phyloP scores from a whole-genome alignment of 1,284 basidiomycete genomes.

The Agroathelia rolfsii region DNA sequence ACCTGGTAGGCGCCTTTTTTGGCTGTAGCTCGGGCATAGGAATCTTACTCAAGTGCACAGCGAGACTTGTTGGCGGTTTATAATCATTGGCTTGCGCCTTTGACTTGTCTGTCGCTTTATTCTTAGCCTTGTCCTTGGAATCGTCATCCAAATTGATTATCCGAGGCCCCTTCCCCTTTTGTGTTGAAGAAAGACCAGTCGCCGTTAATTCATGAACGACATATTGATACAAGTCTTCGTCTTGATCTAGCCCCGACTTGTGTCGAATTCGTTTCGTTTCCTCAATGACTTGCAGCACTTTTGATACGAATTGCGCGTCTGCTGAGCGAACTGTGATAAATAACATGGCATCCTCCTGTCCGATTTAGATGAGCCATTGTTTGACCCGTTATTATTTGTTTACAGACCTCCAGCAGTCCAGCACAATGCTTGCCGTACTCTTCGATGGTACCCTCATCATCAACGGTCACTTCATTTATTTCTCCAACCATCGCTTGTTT shows the following conservation, averaged over 20 bases:
- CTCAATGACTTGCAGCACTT: slow-evolving; percentile 71
- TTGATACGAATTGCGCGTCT: slow-evolving; percentile 56
- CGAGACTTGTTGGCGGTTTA: slow-evolving; percentile 53
- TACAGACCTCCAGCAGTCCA: slow-evolving; percentile 56
- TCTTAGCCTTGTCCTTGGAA: slow-evolving; percentile 26
- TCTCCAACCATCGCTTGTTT: slow-evolving; percentile 53
- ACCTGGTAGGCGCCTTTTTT: slow-evolving; percentile 14
- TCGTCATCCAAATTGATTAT: slow-evolving; percentile 61
- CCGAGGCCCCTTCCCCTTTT: slow-evolving; percentile 49
- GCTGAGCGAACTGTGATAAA: slow-evolving; percentile 66
- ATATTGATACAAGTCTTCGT: slow-evolving; percentile 68
- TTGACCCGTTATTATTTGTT: no score
- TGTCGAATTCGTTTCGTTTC: slow-evolving; percentile 66
- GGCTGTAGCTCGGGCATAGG: slow-evolving; percentile 73
- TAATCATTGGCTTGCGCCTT: no score
- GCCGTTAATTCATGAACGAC: slow-evolving; percentile 73
- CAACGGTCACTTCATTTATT: slow-evolving; percentile 64
- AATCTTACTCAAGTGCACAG: slow-evolving; percentile 73
- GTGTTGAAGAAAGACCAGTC: slow-evolving; percentile 26
- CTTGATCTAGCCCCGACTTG: slow-evolving; percentile 49
- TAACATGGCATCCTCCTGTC: slow-evolving; percentile 67
- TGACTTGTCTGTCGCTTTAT: slow-evolving; percentile 20
- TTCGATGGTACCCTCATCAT: slow-evolving; percentile 49
- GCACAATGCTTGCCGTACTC: slow-evolving; percentile 67
- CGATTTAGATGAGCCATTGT: neutral